These are phyloP conservation scores for Avena atlantica DNA, from an alignment of 176 grass and related monocot species.

Conservation along the genomic window DNA sequence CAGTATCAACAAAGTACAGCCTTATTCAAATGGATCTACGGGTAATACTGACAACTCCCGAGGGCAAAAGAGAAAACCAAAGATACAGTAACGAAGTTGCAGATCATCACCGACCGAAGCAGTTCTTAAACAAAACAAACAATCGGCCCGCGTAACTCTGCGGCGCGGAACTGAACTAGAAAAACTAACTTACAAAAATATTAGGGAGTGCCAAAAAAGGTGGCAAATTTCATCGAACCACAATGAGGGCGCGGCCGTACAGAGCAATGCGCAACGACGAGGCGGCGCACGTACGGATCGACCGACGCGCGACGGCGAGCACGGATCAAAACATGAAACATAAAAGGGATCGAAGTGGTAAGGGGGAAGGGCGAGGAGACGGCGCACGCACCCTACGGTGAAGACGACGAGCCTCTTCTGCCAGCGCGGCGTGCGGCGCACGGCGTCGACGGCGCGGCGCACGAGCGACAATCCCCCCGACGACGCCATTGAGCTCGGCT, in stretches of 20 bases:
- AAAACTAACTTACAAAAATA: neutral
- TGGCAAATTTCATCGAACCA: neutral
- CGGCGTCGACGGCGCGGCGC: slow-evolving; percentile 39
- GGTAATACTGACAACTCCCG: neutral
- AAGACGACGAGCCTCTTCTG: slow-evolving; percentile 58
- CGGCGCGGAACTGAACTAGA: neutral
- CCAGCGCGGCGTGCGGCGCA: slow-evolving; percentile 50
- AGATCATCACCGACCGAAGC: neutral
- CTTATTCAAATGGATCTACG: neutral
- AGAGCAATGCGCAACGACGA: neutral
- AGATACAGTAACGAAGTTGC: neutral
- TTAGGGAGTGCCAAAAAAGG: neutral
- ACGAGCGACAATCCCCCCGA: slow-evolving; percentile 27
- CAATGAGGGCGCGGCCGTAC: neutral
- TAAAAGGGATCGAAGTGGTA: neutral
- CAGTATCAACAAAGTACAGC: neutral
- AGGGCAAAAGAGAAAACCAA: neutral
- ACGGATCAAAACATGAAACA: neutral
- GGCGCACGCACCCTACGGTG: slow-evolving; percentile 57
- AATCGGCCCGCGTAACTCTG: neutral
- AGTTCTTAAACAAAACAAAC: neutral
- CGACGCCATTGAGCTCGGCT: slow-evolving; percentile 19
- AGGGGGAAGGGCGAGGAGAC: neutral
- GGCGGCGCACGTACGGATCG: slow-evolving; percentile 3
- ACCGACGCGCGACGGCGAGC: neutral